Base-by-base conservation (phyloP, 2,329 filamentous ascomycete species). In the Penicillium sp. region DNA sequence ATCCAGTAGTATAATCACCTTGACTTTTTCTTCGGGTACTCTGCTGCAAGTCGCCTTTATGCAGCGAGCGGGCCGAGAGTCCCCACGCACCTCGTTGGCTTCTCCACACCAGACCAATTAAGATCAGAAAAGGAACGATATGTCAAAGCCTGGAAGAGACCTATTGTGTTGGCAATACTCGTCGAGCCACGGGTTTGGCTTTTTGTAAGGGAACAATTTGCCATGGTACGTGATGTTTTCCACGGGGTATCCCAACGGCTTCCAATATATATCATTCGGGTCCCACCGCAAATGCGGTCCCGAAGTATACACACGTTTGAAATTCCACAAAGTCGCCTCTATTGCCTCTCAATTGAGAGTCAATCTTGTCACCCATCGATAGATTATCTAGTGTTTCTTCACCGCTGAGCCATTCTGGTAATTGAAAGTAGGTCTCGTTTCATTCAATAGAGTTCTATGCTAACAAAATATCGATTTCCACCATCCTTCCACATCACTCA, bases 401-500 rank as follows among this genome's bases (percentile, higher is more conserved):
- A 11, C 30, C 11, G 14, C 14, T 5, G 30, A 33, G 30, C 30
- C 8, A 6, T 43, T 22, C 30, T 33, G 8, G 6, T 25, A 19
- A 43, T 22, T 11, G 6, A 11, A 43, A 43, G 6, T 30, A 30
- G 14, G 19, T 10, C 10, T 25, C 48, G 11, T 4, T n/a, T 25
- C 48, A 52, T 52, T 35, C 48, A 33, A 10, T 51, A 3, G 11
- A 16, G 19, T 3, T 5, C 45, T 48, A 11, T 48, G n/a, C 43
- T 52, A 52, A 22, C 16, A 22, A 33, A 28, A 2, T 52, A 22
- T 13, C 11, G 22, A 7, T 11, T 6, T 37, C 19, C 19, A 22
- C 19, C 5, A 52, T 25, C n/a, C 22, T 8, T 33, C 40, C 11
- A 25, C 45, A 58, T 49, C 53, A 67, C 43, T 68, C 59, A 57